These are phyloP conservation scores for Przewalskia tangutica DNA, from an alignment of 257 asterid genomes.

Conservation along the genomic window DNA sequence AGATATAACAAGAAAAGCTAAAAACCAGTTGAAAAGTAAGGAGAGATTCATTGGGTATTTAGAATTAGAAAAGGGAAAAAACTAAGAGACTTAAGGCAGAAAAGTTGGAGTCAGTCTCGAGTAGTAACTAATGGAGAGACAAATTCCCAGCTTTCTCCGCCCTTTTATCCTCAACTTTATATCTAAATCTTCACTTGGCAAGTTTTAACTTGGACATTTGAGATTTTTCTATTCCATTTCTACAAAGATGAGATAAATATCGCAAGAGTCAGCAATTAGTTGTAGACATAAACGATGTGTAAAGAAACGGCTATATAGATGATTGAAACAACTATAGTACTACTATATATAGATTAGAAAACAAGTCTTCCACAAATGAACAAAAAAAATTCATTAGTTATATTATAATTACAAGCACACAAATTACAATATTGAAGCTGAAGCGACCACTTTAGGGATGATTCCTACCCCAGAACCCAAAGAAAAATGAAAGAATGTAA, in stretches of 20 bases:
- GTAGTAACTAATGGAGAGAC: too few relatives aligned
- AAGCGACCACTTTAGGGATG: constrained; percentile 12
- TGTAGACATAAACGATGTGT: background rate
- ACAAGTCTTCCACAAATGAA: constrained; percentile 4
- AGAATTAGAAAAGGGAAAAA: background rate
- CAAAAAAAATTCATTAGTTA: background rate
- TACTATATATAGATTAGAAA: background rate
- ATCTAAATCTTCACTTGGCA: background rate
- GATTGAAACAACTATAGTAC: background rate
- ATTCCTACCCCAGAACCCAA: background rate
- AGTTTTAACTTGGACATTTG: background rate
- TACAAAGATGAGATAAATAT: background rate
- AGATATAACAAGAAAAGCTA: background rate
- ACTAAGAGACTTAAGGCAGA: too few relatives aligned
- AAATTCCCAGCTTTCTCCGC: background rate
- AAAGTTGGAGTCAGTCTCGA: background rate
- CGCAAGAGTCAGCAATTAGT: background rate
- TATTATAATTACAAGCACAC: constrained; percentile 25
- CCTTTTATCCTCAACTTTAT: background rate
- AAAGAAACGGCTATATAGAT: background rate
- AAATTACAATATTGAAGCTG: constrained; percentile 27
- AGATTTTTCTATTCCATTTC: background rate
- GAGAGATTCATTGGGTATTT: background rate
- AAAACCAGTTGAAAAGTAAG: background rate
- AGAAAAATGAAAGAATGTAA: constrained; percentile 6